Percentiles rank a stretch among this genome's conserved stretches.
Conservation (phyloP, 441 rosid genomes). For the Pelargonium fulgidum region DNA sequence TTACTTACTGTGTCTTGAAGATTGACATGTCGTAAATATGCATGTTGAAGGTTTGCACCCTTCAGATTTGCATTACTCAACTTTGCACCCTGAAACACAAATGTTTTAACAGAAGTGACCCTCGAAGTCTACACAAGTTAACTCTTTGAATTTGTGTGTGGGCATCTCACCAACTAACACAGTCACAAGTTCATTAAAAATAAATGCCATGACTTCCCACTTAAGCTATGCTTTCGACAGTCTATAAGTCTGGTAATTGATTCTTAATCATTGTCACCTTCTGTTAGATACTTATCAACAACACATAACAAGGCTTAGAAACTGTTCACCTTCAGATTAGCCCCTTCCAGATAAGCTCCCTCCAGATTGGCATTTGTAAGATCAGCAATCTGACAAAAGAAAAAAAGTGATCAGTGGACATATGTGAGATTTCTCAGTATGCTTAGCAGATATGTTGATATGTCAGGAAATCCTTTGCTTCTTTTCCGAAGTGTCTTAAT, state of each 20-base stretch:
- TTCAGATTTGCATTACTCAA: constrained; percentile 68
- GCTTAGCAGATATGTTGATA: background rate
- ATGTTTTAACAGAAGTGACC: constrained; percentile 11
- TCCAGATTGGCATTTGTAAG: constrained; percentile 88
- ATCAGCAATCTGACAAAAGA: constrained; percentile 57
- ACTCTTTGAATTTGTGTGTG: background rate
- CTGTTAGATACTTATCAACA: background rate
- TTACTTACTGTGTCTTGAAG: constrained; percentile 72
- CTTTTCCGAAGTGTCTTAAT: background rate
- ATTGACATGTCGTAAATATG: constrained; percentile 73
- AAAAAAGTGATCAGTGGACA: background rate
- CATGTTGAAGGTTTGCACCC: constrained; percentile 88
- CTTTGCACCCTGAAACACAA: constrained; percentile 64
- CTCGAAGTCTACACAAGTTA: background rate
- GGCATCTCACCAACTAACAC: constrained; percentile 2
- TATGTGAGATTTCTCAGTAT: background rate
- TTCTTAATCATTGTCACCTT: constrained; percentile 3
- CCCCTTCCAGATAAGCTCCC: constrained; percentile 92
- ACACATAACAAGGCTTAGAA: background rate
- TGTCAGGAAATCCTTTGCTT: background rate
- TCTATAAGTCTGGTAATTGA: background rate
- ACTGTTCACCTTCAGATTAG: constrained; percentile 66
- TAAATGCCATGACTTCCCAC: background rate
- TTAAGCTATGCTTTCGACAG: background rate
- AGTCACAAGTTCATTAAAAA: background rate